These are phyloP conservation scores for Mycena pura DNA, from an alignment of 768 basidiomycete species.

Conservation along the genomic window DNA sequence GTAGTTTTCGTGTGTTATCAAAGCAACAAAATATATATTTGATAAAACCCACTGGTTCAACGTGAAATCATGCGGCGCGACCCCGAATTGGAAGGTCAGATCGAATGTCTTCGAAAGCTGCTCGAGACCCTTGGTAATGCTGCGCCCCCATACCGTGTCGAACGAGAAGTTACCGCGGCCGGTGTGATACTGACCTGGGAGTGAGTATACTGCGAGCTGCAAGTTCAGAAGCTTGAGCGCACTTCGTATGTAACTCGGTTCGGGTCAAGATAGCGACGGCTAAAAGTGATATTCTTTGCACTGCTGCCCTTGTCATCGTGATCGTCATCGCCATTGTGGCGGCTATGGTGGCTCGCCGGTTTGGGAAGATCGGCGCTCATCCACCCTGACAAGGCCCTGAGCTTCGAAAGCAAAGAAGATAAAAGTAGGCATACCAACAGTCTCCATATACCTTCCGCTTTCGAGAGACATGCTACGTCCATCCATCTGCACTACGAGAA, in stretches of 20 bases:
- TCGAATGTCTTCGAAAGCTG: slow-evolving; percentile 64
- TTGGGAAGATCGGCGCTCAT: slow-evolving; percentile 54
- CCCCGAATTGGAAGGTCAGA: slow-evolving; percentile 68
- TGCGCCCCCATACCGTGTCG: slow-evolving; percentile 61
- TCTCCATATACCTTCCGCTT: slow-evolving; percentile 93
- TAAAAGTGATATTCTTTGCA: slow-evolving; percentile 62
- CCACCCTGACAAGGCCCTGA: slow-evolving; percentile 53
- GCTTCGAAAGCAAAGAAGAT: slow-evolving; percentile 18
- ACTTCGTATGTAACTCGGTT: slow-evolving; percentile 81
- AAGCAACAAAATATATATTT: not conserved
- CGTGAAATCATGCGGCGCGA: slow-evolving; percentile 78
- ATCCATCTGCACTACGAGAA: slow-evolving; percentile 64
- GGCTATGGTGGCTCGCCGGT: not conserved
- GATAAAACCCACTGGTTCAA: slow-evolving; percentile 56
- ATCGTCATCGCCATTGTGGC: slow-evolving; percentile 15
- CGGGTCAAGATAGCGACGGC: slow-evolving; percentile 78
- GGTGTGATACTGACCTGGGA: slow-evolving; percentile 66
- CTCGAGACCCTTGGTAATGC: slow-evolving; percentile 62
- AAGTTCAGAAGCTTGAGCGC: slow-evolving; percentile 5
- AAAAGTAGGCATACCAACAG: slow-evolving; percentile 68
- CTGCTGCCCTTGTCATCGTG: not conserved
- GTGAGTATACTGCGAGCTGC: not conserved
- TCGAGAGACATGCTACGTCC: slow-evolving; percentile 80
- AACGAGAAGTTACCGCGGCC: slow-evolving; percentile 56
- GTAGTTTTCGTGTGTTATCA: not conserved